Conservation (phyloP, 352 stramenopile genomes). For the Pythium volutum region DNA sequence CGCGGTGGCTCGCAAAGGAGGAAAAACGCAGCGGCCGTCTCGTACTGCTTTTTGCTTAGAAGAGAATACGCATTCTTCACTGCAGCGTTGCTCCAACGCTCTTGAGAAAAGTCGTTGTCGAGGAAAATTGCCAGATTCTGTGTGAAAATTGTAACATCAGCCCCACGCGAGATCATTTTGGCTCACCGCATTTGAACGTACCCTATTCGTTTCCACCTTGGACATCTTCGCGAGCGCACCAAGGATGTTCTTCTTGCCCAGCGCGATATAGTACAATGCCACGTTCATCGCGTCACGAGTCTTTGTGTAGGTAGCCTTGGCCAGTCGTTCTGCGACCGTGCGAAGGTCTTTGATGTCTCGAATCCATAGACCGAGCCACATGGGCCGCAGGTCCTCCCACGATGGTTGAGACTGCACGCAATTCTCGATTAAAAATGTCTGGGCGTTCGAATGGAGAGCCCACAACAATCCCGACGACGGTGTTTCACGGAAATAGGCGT, state of each 20-base stretch:
- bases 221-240: constrained; percentile 70
- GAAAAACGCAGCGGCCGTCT: constrained; percentile 90
- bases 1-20: constrained; percentile 90
- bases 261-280: constrained; percentile 66
- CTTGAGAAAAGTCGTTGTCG: constrained; percentile 78
- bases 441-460: constrained; percentile 82
- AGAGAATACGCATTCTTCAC: constrained; percentile 96
- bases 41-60: constrained; percentile 92
- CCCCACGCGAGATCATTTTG: not conserved
- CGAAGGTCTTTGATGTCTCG: constrained; percentile 72
- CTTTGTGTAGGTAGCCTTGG: constrained; percentile 61
- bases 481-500: constrained; percentile 37
- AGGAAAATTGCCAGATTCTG: constrained; percentile 76
- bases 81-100: constrained; percentile 82
- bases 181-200: constrained; percentile 14
- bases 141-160: not conserved
- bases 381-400: constrained; percentile 61
- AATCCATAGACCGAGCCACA: constrained; percentile 81
- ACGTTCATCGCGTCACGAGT: constrained; percentile 76
- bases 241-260: constrained; percentile 81
- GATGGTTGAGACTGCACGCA: constrained; percentile 52
- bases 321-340: constrained; percentile 57
- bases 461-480: constrained; percentile 74
- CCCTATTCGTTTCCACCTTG: constrained; percentile 69
- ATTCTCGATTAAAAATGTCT: constrained; percentile 71